Base-by-base conservation (phyloP, 2,329 filamentous ascomycete species). In the Coniochaeta sp. region DNA sequence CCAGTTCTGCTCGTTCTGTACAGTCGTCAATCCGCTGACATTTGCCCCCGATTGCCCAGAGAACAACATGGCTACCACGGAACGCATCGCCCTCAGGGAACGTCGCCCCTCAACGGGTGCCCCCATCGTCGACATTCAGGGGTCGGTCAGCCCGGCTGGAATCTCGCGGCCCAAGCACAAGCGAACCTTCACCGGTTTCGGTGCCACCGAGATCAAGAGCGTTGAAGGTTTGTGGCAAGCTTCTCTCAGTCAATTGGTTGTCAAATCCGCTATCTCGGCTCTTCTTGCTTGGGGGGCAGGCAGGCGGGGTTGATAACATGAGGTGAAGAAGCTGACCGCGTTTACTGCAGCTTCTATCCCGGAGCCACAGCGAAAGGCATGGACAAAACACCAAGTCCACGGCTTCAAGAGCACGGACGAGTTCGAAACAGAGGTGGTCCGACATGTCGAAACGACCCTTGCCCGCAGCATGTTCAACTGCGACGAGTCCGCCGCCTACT, bases 391-490 rank as follows among this genome's bases (percentile, higher is more conserved):
- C 71, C 77, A 83, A 64, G 84, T 84, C 59, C 77, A 83, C 66
- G 86, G 84, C 62, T 97, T 97, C 77, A 82, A 80, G 63, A 86
- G 82, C 67, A 87, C 91, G 72, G 91, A 96, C 19, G 89, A 91
- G 61, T 97, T 98, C 71, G 81, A 95, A 80, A 86, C 80, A 72
- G 93, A 96, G 71, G 83, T 96, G 60, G 91, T 99, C 65, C 88
- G 89, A 65, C 95, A 99, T 79, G 90, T 99, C 70, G 95, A 99
- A 77, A 98, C 95, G 3, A 96, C 93, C 3, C 83, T 99, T 63
- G 95, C 95, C 63, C 90, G 95, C 62, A 97, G 93, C 70, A 85
- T 99, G 74, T 98, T 93, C 84, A 99, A 99, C 77, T 99, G 95
- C 77, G 93, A 99, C 79, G 95, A 99, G 77, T 83, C 85, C 59